phyloP scores from a whole-genome alignment of 306 rosid species.

The Elaeagnus macrophylla region DNA sequence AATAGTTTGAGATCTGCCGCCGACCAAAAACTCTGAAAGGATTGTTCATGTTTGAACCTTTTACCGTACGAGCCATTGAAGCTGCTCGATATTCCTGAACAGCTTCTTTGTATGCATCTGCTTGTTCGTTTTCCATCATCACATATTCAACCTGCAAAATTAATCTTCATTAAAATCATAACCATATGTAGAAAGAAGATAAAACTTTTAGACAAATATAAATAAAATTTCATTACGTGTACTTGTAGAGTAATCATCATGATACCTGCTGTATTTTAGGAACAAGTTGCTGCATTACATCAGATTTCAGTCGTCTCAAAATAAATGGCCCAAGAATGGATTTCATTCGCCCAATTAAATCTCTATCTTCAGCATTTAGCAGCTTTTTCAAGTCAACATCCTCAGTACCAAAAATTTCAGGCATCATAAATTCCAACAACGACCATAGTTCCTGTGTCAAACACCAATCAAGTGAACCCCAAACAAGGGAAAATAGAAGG shows the following conservation, averaged over 20 bases:
- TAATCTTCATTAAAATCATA: constrained; percentile 18
- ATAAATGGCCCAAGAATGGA: constrained; percentile 94
- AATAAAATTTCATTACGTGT: neutral
- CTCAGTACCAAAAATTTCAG: constrained; percentile 75
- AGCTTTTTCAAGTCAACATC: constrained; percentile 91
- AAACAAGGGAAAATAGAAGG: constrained; percentile 15
- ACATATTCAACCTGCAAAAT: constrained; percentile 72
- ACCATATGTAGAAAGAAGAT: constrained; percentile 4
- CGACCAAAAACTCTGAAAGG: constrained; percentile 48
- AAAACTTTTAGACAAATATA: neutral
- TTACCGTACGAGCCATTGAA: constrained; percentile 63
- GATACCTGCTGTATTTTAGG: constrained; percentile 74
- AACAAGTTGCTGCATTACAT: constrained; percentile 98
- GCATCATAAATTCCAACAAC: constrained; percentile 92
- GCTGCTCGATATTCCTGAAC: constrained; percentile 80
- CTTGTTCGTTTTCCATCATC: constrained; percentile 73
- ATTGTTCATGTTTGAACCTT: constrained; percentile 37
- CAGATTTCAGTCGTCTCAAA: constrained; percentile 87
- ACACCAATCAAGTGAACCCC: constrained; percentile 12
- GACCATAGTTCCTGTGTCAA: constrained; percentile 93
- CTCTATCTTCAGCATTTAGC: constrained; percentile 60
- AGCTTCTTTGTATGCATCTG: constrained; percentile 73
- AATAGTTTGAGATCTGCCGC: constrained; percentile 84
- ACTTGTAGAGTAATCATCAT: constrained; percentile 12
- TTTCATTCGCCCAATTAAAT: constrained; percentile 81